Base-by-base conservation (phyloP, 1,284 basidiomycete species). In the Malassezia arunalokei region DNA sequence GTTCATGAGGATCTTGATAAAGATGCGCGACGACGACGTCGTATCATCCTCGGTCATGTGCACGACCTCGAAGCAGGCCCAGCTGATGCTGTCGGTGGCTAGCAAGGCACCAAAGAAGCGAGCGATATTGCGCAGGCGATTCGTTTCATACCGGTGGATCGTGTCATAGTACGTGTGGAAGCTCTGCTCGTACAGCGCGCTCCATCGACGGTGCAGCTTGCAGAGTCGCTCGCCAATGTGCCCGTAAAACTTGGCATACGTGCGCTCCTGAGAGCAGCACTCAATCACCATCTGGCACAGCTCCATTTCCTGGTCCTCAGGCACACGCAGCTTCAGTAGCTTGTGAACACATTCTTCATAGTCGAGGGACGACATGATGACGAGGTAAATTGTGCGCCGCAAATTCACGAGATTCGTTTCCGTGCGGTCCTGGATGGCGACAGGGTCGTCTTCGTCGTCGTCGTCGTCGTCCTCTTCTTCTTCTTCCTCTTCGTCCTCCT, bases 281-380 rank as follows among this genome's bases (percentile, higher is more conserved):
- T 98, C 92, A 74, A 98, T 85, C 56, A 98, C 81, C 92, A 98
- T 98, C 78, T 98, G 96, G 75, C 87, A 83, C 47, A 98, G 76
- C 75, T 96, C 92, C 65, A 89, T 86, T 86, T 91, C 44, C 14
- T 46, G 48, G 27, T 43, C 44, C 15, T 46, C 49, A 9, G 43
- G 49, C 15, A 98, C 78, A 60, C 92, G 85, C 28, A 98, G 82
- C 76, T 94, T 95, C 65, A 96, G 81, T 30, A 98, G 77, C 75
- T 98, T 98, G 77, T 98, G 92, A 0, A 95, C 91, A 0, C 91
- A 91, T 82, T 98, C 92, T 75, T 98, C 92, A 71, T 92, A 96
- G 76, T 80, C 51, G 74, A 73, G 60, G 35, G 72, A 72, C 27
- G 64, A 68, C 92, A 98, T 98, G 77, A 98, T 94, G 0, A 91